phyloP scores from a whole-genome alignment of 2,329 filamentous ascomycete species.

The Alternaria brassicicola region DNA sequence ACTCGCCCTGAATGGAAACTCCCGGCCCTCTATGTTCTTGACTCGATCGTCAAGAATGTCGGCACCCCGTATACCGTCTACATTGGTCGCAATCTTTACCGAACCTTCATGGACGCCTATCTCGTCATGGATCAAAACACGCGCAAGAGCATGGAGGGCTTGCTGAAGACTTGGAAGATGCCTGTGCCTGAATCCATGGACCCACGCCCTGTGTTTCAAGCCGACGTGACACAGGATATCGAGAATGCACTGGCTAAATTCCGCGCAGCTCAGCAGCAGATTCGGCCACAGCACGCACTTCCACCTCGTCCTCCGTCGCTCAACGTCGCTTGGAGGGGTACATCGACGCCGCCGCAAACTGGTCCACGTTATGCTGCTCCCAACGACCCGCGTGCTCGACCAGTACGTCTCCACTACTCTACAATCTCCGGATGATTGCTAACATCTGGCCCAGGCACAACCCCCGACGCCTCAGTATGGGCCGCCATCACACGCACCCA shows the following conservation, averaged over 20 bases:
- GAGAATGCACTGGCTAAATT: slow-evolving; percentile 94
- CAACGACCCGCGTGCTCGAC: slow-evolving; percentile 45
- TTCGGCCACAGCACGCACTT: slow-evolving; percentile 50
- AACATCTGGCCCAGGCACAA: slow-evolving; percentile 20
- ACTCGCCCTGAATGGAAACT: slow-evolving; percentile 87
- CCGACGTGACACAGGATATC: slow-evolving; percentile 85
- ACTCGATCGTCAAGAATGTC: slow-evolving; percentile 98
- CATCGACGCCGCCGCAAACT: slow-evolving; percentile 71
- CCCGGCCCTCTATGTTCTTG: slow-evolving; percentile 94
- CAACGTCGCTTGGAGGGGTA: slow-evolving; percentile 70
- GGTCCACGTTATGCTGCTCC: slow-evolving; percentile 41
- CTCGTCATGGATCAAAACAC: slow-evolving; percentile 82
- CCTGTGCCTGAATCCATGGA: slow-evolving; percentile 93
- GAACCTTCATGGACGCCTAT: slow-evolving; percentile 97
- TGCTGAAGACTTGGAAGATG: slow-evolving; percentile 98
- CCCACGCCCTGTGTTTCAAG: slow-evolving; percentile 87
- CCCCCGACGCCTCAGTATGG: slow-evolving; percentile 36
- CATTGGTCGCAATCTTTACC: slow-evolving; percentile 87
- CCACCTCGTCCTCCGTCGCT: slow-evolving; percentile 48
- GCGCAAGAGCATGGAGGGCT: slow-evolving; percentile 91
- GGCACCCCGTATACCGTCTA: slow-evolving; percentile 97
- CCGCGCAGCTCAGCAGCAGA: slow-evolving; percentile 64
- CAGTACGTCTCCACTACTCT: slow-evolving; percentile 31
- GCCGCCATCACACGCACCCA: slow-evolving; percentile 28
- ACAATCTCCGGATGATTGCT: background rate